Evolutionary conservation across 2,329 filamentous ascomycete species (phyloP).

Genomic region (Aspergillus neoniger): DNA sequence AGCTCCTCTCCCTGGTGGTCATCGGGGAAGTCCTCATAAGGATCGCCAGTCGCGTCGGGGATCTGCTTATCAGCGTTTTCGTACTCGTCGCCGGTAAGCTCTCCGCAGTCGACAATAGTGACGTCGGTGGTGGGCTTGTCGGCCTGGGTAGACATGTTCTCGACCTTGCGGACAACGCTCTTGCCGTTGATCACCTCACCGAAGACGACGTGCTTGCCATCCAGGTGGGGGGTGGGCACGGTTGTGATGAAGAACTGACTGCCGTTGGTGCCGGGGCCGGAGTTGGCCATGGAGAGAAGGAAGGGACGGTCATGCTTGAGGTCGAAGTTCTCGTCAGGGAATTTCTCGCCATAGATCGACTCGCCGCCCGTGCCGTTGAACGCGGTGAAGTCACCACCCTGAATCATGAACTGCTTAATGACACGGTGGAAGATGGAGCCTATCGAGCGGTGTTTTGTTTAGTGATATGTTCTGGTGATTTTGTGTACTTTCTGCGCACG

Average conservation of each 20-base stretch:
- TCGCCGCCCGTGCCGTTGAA: conserved; percentile 95
- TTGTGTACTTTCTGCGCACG: neutral
- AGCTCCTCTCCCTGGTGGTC: conserved; percentile 68
- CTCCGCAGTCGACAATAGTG: conserved; percentile 79
- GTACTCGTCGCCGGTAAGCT: conserved; percentile 73
- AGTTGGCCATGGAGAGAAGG: conserved; percentile 96
- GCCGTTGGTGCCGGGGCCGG: conserved; percentile 91
- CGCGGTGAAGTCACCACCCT: conserved; percentile 94
- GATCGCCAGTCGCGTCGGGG: conserved; percentile 80
- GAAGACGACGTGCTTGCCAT: conserved; percentile 96
- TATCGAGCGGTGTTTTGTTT: conserved; percentile 21
- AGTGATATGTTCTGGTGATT: neutral
- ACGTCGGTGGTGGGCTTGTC: conserved; percentile 79
- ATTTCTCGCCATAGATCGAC: conserved; percentile 96
- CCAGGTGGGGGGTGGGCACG: conserved; percentile 88
- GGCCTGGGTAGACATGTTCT: conserved; percentile 73
- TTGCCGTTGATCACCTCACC: conserved; percentile 93
- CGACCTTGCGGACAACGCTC: conserved; percentile 83
- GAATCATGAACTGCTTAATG: conserved; percentile 99
- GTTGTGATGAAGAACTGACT: conserved; percentile 99
- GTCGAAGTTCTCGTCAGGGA: conserved; percentile 94
- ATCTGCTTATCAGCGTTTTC: conserved; percentile 66
- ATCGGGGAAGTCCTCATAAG: conserved; percentile 94
- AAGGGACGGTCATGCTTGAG: conserved; percentile 91
- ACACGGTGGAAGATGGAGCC: conserved; percentile 91